Evolutionary conservation across 192 early-diverging fungal genomes (phyloP).

Genomic region (Mortierella antarctica): DNA sequence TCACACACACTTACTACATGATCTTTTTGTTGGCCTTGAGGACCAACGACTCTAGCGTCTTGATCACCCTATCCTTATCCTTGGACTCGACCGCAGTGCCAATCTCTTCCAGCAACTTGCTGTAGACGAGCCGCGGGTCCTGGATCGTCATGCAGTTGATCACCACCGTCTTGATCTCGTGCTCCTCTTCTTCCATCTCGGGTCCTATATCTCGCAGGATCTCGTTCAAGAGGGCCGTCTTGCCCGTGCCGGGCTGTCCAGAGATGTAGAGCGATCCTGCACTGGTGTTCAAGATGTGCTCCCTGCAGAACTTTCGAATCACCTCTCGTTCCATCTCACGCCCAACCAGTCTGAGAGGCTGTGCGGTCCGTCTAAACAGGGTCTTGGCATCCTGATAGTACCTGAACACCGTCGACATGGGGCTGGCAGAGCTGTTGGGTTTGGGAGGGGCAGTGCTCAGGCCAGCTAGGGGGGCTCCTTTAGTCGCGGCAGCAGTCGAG

Average conservation of each 20-base stretch:
- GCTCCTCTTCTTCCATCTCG: conserved; percentile 41
- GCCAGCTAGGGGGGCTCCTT: no score
- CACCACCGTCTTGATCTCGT: conserved; percentile 67
- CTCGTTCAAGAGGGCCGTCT: conserved; percentile 86
- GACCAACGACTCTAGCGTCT: conserved; percentile 63
- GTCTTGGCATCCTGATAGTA: conserved; percentile 69
- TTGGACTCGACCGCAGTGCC: conserved; percentile 28
- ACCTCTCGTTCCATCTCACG: conserved; percentile 65
- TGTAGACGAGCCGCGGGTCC: conserved; percentile 75
- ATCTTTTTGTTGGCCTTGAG: conserved; percentile 56
- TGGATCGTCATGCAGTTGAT: conserved; percentile 92
- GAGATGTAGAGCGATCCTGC: conserved; percentile 86
- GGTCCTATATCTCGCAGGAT: conserved; percentile 57
- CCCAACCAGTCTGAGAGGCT: conserved; percentile 73
- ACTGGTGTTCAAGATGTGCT: conserved; percentile 59
- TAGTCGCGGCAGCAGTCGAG: not conserved
- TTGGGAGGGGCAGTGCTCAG: not conserved
- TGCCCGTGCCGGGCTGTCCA: conserved; percentile 94
- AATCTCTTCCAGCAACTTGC: conserved; percentile 70
- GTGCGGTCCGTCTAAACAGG: conserved; percentile 69
- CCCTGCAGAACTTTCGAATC: conserved; percentile 63
- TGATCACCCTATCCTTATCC: conserved; percentile 60
- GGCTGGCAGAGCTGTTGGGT: not conserved
- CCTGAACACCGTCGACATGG: conserved; percentile 4
- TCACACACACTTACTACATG: conserved; percentile 59